Percentiles rank a stretch among this genome's conserved stretches.
phyloP scores from a whole-genome alignment of 495 filamentous ascomycete species.

The Amorphotheca resinae region DNA sequence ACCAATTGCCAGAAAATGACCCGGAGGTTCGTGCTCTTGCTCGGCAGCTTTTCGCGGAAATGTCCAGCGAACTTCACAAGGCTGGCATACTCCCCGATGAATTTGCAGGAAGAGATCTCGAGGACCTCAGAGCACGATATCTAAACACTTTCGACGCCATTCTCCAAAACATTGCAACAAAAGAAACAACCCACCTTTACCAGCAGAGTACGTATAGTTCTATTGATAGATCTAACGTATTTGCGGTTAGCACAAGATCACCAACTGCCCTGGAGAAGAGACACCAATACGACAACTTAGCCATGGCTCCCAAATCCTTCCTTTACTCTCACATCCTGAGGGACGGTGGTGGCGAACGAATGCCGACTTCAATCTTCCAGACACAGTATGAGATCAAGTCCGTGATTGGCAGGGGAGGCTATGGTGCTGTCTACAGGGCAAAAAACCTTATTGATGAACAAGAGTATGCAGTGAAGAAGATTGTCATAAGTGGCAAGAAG shows the following conservation, averaged over 20 bases:
- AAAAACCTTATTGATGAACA: constrained; percentile 24
- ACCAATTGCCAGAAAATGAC: constrained; percentile 12
- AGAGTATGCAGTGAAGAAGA: constrained; percentile 33
- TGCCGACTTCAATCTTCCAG: background rate
- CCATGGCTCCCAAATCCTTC: background rate
- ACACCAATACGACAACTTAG: background rate
- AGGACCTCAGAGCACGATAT: constrained; percentile 8
- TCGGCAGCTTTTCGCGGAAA: constrained; percentile 15
- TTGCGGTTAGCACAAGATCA: background rate
- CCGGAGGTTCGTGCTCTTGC: constrained; percentile 14
- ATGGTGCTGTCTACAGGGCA: constrained; percentile 30
- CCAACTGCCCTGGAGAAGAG: background rate
- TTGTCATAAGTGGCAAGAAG: constrained; percentile 20
- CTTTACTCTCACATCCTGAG: background rate
- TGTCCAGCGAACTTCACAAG: constrained; percentile 10
- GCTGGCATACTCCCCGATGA: constrained; percentile 17
- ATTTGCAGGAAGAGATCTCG: background rate
- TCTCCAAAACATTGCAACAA: constrained; percentile 10
- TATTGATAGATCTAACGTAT: background rate
- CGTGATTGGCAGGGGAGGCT: constrained; percentile 31
- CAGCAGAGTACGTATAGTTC: background rate
- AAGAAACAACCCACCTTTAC: background rate
- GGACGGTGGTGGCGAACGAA: background rate
- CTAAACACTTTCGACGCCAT: constrained; percentile 13
- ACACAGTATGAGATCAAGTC: constrained; percentile 22